Conservation (phyloP, 129 eudicot species). For the Glebionis coronaria region DNA sequence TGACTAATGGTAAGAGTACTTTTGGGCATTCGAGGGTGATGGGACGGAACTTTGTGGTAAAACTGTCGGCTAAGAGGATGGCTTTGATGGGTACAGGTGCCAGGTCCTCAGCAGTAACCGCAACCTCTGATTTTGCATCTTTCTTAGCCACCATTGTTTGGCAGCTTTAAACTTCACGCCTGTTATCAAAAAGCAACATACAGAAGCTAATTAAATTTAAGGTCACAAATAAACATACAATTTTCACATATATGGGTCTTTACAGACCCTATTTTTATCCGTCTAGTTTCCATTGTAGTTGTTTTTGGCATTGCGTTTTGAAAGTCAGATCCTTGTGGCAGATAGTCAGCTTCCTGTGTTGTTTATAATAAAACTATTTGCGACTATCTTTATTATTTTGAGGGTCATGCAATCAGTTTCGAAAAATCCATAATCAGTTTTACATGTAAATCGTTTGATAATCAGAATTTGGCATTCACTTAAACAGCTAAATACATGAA, state of each 20-base stretch:
- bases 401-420: too few relatives aligned
- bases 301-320: too few relatives aligned
- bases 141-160: slow-evolving; percentile 64
- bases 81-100: slow-evolving; percentile 80
- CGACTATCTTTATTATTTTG: too few relatives aligned
- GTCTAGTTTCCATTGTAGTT: too few relatives aligned
- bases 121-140: slow-evolving; percentile 57
- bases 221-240: not conserved
- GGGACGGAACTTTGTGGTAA: slow-evolving; percentile 84
- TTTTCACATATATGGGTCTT: not conserved
- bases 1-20: slow-evolving; percentile 72
- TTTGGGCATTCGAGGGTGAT: slow-evolving; percentile 97
- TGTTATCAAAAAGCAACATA: slow-evolving; percentile 19
- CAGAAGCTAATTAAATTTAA: not conserved
- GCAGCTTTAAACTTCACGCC: slow-evolving; percentile 13
- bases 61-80: slow-evolving; percentile 86
- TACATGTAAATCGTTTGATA: too few relatives aligned
- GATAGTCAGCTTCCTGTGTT: too few relatives aligned
- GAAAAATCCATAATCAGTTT: too few relatives aligned
- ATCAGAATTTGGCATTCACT: too few relatives aligned
- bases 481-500: too few relatives aligned
- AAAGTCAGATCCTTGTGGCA: too few relatives aligned
- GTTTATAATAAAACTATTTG: too few relatives aligned
- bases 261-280: too few relatives aligned
- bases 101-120: slow-evolving; percentile 63